Base-by-base conservation (phyloP, 2,329 filamentous ascomycete species). In the Davidsoniella virescens region DNA sequence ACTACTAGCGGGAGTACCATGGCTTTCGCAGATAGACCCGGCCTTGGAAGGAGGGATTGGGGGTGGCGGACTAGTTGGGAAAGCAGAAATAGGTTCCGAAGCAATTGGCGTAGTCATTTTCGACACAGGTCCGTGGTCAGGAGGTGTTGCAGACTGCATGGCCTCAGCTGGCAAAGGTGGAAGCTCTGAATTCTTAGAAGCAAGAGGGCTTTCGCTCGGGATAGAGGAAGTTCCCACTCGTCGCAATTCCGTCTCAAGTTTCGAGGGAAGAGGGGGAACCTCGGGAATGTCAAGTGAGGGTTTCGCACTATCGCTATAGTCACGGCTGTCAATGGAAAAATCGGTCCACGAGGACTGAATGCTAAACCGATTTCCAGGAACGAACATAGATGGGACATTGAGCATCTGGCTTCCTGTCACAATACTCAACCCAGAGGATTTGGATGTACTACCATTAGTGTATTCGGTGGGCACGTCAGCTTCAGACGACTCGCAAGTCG, bases 331-430 rank as follows among this genome's bases (percentile, higher is more conserved):
- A 8, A 78, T 63, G 0, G 75, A 76, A 53, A 73, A 71, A 57
- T 79, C 75, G 23, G 75, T 78, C 75, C 75, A 79, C n/a, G 68
- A 65, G 1, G 75, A 76, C 49, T 72, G 69, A 45, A 75, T 71
- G 54, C 75, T 78, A 17, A 64, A 61, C 37, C 74, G 67, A 52
- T 76, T 65, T 53, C 64, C 61, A 40, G 67, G 61, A 47, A 66
- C 59, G 46, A 67, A 57, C 56, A 67, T 60, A 46, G 66, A 61
- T 10, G 73, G 74, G 12, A 76, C 66, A 47, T 64, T 62, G 7
- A 77, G 63, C 51, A 65, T 71, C 50, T 66, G 66, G 12, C 68
- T 29, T n/a, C 64, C 17, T 66, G 65, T 43, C 67, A 66, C 4
- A 61, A 44, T 55, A 58, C 6, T 60, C 59, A 41, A 16, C 10